Evolutionary conservation across 1,139 yeast species (phyloP).

Genomic region (Protomyces macrosporus): DNA sequence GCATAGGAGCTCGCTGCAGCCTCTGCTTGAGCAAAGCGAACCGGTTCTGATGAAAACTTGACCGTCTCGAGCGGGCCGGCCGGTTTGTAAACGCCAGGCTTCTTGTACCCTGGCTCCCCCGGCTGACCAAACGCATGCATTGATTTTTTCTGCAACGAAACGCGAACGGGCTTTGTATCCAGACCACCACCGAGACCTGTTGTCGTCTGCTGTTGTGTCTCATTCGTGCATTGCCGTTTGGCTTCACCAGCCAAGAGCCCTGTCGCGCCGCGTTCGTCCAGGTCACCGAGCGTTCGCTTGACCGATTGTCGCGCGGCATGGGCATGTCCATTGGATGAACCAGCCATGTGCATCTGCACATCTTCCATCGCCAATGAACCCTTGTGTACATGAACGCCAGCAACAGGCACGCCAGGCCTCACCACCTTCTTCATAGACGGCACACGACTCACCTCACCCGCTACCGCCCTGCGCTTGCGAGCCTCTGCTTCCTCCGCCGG

Average conservation of each 20-base stretch:
- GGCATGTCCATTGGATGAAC: too few species aligned
- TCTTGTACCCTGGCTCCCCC: conserved; percentile 23
- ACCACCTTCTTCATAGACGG: conserved; percentile 2
- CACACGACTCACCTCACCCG: not conserved
- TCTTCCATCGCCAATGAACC: too few species aligned
- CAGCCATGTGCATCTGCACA: too few species aligned
- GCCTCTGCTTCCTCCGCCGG: conserved; percentile 28
- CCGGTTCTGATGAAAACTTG: conserved; percentile 39
- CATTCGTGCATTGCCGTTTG: conserved; percentile 32
- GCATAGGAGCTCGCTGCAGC: conserved; percentile 1
- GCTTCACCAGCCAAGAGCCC: conserved; percentile 7
- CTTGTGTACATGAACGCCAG: too few species aligned
- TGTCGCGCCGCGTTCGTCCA: not conserved
- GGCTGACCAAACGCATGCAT: conserved; percentile 10
- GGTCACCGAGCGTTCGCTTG: conserved; percentile 8
- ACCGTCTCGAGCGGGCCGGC: conserved; percentile 39
- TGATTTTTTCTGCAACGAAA: conserved; percentile 21
- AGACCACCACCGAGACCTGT: not conserved
- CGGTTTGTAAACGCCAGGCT: conserved; percentile 25
- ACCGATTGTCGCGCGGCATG: conserved; percentile 21
- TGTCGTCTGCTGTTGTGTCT: conserved; percentile 18
- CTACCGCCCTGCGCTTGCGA: not conserved
- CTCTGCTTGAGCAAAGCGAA: conserved; percentile 35
- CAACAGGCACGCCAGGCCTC: conserved; percentile 25
- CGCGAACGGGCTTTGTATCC: conserved; percentile 8